Evolutionary conservation across 176 grass and related monocot genomes (phyloP), one percentile per base, ranked within the genome.

Genomic region (Canna indica): DNA sequence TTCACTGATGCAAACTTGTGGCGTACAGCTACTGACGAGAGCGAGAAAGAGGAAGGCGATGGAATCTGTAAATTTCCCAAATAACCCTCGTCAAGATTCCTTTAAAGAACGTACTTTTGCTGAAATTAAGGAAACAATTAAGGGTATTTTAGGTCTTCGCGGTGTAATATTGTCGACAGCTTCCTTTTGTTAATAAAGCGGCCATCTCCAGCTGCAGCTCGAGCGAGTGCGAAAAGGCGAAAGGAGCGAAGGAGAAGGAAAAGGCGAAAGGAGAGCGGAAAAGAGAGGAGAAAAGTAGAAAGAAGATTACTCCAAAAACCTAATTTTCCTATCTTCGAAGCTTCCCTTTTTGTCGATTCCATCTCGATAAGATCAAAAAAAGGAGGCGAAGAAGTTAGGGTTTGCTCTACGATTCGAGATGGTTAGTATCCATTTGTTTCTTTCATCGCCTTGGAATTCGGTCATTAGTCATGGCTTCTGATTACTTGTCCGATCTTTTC

Each of bases 281-380:
- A 33, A 26, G 28, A 13, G 59, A 33, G 12, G 15, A 17, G 1
- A 32, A 13, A 33, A 16, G 2, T 16, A 24, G 18, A 65, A 36
- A 64, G 3, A n/a, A 38, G 18, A 38, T 38, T 9, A 22, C 34
- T 36, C 18, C 22, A 4, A n/a, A 58, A 13, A 18, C 9, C 20
- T 39, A 66, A 66, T 66, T 36, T 66, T 41, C 63, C 63, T 66
- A 18, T 66, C 63, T 39, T 25, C 63, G 63, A 66, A 39, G 22
- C 35, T 5, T 35, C 32, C 29, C 63, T 39, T 66, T 66, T 34
- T 9, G 63, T 26, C 63, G 2, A 20, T 66, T 38, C 20, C 9
- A 39, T 39, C 20, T 36, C 16, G 22, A 66, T 66, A 25, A 66
- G 7, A 39, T 36, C 11, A 66, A 38, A 36, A 4, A 14, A 38